A percentile compares a stretch with the other conserved stretches of the same genome.
These are phyloP conservation scores for Rhizopus arrhizus DNA, from an alignment of 371 early-diverging fungal genomes.

Conservation along the genomic window DNA sequence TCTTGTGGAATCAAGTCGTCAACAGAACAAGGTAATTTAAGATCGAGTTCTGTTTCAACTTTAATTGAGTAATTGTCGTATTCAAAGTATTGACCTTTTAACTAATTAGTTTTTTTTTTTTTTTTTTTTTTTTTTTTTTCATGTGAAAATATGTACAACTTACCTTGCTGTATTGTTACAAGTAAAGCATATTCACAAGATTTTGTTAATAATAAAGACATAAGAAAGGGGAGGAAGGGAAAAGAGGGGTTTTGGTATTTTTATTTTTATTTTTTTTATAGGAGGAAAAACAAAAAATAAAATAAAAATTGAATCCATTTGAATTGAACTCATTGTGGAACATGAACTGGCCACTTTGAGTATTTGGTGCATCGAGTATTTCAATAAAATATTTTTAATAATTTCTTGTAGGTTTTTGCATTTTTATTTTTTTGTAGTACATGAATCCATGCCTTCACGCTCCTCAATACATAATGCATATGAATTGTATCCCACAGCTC, in stretches of 20 bases:
- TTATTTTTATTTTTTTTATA: neutral
- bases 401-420: conserved; percentile 92
- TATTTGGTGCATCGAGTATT: conserved; percentile 58
- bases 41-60: conserved; percentile 46
- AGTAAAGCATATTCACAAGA: conserved; percentile 55
- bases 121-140: conserved; percentile 9
- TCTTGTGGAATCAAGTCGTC: conserved; percentile 50
- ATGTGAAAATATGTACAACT: neutral
- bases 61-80: conserved; percentile 12
- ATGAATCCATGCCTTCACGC: conserved; percentile 93
- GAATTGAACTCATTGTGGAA: conserved; percentile 68
- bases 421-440: conserved; percentile 90
- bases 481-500: conserved; percentile 72
- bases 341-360: conserved; percentile 56
- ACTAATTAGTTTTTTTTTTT: conserved; percentile 1
- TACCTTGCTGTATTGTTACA: conserved; percentile 51
- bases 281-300: neutral
- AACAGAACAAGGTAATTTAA: conserved; percentile 46
- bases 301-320: conserved; percentile 71
- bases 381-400: conserved; percentile 94
- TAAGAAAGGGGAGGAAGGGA: conserved; percentile 43
- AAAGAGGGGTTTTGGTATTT: conserved; percentile 56
- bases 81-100: conserved; percentile 42
- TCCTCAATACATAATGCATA: conserved; percentile 91
- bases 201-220: conserved; percentile 51